These are phyloP conservation scores for Uromyces viciae-fabae DNA, from an alignment of 1,284 basidiomycete species.

Conservation along the genomic window DNA sequence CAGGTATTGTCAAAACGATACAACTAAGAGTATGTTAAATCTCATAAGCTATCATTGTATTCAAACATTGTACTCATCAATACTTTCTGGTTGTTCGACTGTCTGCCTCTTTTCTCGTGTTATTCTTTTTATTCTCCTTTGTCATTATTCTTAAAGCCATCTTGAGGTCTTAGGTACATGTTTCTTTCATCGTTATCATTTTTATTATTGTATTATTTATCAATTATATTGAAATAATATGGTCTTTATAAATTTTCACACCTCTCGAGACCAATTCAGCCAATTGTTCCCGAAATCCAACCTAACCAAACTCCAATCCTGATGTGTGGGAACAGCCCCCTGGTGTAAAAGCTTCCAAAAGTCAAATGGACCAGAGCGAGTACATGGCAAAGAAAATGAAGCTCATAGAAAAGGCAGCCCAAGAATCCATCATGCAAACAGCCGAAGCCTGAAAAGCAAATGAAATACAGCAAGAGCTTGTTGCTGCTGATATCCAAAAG, in stretches of 20 bases:
- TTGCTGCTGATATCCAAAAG: neutral
- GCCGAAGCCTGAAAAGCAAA: neutral
- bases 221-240: too few relatives aligned
- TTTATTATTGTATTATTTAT: too few relatives aligned
- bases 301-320: neutral
- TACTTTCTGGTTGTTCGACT: too few relatives aligned
- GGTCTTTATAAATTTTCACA: neutral
- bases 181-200: too few relatives aligned
- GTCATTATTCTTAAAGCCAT: too few relatives aligned
- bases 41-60: too few relatives aligned
- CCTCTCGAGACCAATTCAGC: neutral
- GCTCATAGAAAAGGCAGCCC: neutral
- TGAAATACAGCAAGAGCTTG: neutral
- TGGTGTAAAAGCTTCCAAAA: neutral
- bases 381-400: conserved; percentile 6
- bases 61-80: too few relatives aligned
- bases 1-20: too few relatives aligned
- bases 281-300: neutral
- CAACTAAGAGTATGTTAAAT: too few relatives aligned
- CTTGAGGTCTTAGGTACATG: too few relatives aligned
- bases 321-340: neutral
- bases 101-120: too few relatives aligned
- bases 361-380: neutral
- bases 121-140: too few relatives aligned
- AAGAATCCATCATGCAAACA: neutral